Evolutionary conservation across 352 stramenopile species (phyloP).

Genomic region (Phytopythium delawarense): DNA sequence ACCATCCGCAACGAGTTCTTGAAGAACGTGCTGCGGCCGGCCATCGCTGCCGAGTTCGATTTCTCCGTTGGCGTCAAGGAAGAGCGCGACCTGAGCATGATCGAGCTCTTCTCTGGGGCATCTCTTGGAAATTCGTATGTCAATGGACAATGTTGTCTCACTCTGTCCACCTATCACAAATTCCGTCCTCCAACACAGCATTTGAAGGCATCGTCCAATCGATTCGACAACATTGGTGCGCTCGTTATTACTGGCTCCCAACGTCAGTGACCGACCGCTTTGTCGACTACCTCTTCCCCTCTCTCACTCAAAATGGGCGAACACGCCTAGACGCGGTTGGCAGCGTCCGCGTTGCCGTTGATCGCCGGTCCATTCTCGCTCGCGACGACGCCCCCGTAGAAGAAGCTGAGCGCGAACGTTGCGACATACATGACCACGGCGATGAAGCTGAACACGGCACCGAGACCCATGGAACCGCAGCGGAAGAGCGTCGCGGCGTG

Average conservation of each 20-base stretch:
- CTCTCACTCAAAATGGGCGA: background rate
- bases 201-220: background rate
- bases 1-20: too few species aligned
- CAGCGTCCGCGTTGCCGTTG: constrained; percentile 3
- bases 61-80: too few species aligned
- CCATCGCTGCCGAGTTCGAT: too few species aligned
- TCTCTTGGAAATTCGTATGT: too few species aligned
- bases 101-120: too few species aligned
- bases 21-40: too few species aligned
- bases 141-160: background rate
- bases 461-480: constrained; percentile 35
- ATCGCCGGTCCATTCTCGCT: constrained; percentile 3
- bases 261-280: background rate
- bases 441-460: constrained; percentile 38
- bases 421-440: constrained; percentile 23
- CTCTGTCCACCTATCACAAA: background rate
- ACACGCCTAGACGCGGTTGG: constrained; percentile 2
- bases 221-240: background rate
- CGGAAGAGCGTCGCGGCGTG: constrained; percentile 31
- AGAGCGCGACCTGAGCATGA: too few species aligned
- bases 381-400: constrained; percentile 10
- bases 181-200: too few species aligned
- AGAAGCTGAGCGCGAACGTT: constrained; percentile 32
- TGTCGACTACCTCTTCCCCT: background rate
- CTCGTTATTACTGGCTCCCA: too few species aligned